Evolutionary conservation across 257 asterid genomes (phyloP).

Genomic region (Fraxinus quadrangulata): DNA sequence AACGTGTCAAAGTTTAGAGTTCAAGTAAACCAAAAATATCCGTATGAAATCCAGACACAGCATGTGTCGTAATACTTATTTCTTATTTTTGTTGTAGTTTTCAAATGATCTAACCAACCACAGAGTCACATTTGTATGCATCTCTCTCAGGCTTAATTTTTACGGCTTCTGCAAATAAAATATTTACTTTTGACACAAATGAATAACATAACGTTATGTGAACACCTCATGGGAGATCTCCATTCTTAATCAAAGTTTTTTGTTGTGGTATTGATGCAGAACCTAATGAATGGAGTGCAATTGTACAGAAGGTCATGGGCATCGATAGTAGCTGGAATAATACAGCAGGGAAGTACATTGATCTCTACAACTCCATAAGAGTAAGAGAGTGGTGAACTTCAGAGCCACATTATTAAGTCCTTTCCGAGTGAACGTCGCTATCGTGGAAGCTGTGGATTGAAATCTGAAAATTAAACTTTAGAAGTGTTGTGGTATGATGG

Average conservation of each 20-base stretch:
- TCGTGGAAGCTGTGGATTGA: neutral
- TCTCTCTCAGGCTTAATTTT: neutral
- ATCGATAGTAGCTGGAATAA: conserved; percentile 79
- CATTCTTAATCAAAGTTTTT: neutral
- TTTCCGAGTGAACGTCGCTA: neutral
- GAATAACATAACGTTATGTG: neutral
- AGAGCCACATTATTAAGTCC: neutral
- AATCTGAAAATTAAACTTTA: neutral
- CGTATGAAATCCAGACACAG: neutral
- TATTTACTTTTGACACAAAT: neutral
- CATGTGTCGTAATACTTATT: neutral
- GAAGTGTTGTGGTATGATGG: neutral
- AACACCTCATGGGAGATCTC: neutral
- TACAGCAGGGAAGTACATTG: conserved; percentile 76
- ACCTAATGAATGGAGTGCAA: conserved; percentile 55
- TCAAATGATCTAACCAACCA: neutral
- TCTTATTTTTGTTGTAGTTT: too few species aligned
- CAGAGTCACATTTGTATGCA: neutral
- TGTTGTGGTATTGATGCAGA: conserved; percentile 45
- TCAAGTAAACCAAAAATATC: neutral
- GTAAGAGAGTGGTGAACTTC: conserved; percentile 25
- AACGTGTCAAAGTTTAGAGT: neutral
- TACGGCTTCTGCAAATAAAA: neutral
- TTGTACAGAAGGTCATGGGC: conserved; percentile 59
- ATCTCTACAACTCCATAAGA: conserved; percentile 57